Percentiles rank a stretch among this genome's conserved stretches.
phyloP scores from a whole-genome alignment of 106 monocot species.

The Vanilla planifolia region DNA sequence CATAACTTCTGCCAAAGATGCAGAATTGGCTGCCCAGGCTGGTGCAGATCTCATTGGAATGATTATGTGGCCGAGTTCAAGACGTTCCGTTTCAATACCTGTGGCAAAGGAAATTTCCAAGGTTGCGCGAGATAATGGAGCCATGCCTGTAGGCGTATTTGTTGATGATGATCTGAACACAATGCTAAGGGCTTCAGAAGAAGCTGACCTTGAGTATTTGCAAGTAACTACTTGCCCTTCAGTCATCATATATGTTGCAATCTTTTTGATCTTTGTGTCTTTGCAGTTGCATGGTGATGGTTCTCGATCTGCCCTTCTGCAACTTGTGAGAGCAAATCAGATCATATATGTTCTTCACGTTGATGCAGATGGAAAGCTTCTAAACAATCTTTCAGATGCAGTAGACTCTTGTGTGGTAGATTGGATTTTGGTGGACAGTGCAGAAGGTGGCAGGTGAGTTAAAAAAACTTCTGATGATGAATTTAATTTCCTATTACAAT shows the following conservation, averaged over 20 bases:
- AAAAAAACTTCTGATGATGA: too few relatives aligned
- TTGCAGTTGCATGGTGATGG: conserved; percentile 89
- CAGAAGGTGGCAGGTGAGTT: conserved; percentile 78
- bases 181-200: conserved; percentile 45
- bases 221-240: too few relatives aligned
- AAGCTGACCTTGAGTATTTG: conserved; percentile 44
- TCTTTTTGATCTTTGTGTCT: not conserved
- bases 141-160: conserved; percentile 85
- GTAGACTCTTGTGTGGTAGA: conserved; percentile 51
- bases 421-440: conserved; percentile 84
- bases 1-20: conserved; percentile 77
- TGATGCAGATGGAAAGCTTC: conserved; percentile 66
- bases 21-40: conserved; percentile 56
- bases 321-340: conserved; percentile 24
- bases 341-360: conserved; percentile 88
- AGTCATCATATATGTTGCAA: not conserved
- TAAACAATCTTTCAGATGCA: conserved; percentile 36
- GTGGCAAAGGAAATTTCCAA: conserved; percentile 80
- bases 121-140: conserved; percentile 60
- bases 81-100: conserved; percentile 55
- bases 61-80: conserved; percentile 91
- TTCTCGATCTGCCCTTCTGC: conserved; percentile 49
- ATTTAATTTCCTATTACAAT: too few relatives aligned
- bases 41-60: conserved; percentile 85
- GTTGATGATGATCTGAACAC: conserved; percentile 72